A percentile compares a stretch with the other conserved stretches of the same genome.
These are phyloP conservation scores for Extremus antarcticus DNA, from an alignment of 495 filamentous ascomycete genomes.

Conservation along the genomic window DNA sequence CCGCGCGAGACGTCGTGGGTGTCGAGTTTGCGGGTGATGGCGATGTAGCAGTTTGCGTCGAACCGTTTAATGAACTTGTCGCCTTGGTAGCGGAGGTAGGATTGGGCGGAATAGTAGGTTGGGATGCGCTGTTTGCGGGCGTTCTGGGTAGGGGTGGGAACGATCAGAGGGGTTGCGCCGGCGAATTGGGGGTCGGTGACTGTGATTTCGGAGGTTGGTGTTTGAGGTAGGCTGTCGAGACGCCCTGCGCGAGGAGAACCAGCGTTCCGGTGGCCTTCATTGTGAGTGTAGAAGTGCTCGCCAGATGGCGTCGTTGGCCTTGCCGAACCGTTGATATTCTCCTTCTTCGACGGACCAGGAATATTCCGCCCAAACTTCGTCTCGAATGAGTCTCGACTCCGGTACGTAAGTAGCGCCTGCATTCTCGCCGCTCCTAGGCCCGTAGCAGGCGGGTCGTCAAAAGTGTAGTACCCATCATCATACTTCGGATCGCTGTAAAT, in stretches of 20 bases:
- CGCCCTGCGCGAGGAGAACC: conserved; percentile 28
- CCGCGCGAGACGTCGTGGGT: conserved; percentile 86
- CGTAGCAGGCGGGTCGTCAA: conserved; percentile 60
- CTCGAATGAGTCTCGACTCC: conserved; percentile 93
- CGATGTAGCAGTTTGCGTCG: conserved; percentile 97
- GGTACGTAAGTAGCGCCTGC: conserved; percentile 90
- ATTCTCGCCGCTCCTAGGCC: conserved; percentile 92
- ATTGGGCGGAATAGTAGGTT: conserved; percentile 94
- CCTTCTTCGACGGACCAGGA: conserved; percentile 67
- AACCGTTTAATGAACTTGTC: conserved; percentile 94
- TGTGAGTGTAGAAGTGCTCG: conserved; percentile 89
- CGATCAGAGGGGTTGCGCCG: conserved; percentile 41
- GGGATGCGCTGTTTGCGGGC: conserved; percentile 46
- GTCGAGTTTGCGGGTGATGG: conserved; percentile 96
- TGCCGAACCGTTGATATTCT: conserved; percentile 61
- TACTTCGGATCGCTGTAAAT: conserved; percentile 99
- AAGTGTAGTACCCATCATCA: conserved; percentile 83
- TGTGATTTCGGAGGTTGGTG: conserved; percentile 18
- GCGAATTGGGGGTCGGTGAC: conserved; percentile 70
- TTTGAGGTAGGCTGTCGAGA: conserved; percentile 10
- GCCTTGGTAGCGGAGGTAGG: conserved; percentile 95
- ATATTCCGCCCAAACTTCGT: conserved; percentile 87
- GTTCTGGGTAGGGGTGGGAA: conserved; percentile 18
- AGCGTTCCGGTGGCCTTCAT: conserved; percentile 71
- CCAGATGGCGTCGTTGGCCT: conserved; percentile 54